A percentile compares a stretch with the other conserved stretches of the same genome.
phyloP scores from a whole-genome alignment of 495 filamentous ascomycete genomes.

The Aspergillus sclerotioniger region DNA sequence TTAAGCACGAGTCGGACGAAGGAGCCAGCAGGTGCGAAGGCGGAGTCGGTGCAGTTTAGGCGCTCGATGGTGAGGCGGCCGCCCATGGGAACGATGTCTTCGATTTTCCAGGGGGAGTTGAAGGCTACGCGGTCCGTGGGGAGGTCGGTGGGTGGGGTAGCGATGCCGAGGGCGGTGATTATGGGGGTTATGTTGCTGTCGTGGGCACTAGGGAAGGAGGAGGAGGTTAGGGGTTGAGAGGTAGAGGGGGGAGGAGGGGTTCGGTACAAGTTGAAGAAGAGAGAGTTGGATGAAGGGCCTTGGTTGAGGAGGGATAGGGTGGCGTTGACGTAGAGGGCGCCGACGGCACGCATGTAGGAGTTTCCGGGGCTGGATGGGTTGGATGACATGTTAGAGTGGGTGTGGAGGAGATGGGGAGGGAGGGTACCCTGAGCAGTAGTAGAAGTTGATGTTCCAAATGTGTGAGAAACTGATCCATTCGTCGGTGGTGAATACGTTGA shows the following conservation, averaged over 20 bases:
- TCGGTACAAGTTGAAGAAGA: constrained; percentile 54
- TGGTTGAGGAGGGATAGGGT: constrained; percentile 45
- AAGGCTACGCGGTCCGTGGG: constrained; percentile 39
- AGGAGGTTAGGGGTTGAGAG: neutral
- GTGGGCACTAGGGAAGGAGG: constrained; percentile 39
- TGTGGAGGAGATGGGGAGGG: neutral
- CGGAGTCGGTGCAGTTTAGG: constrained; percentile 41
- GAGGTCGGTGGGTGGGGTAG: constrained; percentile 38
- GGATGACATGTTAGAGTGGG: neutral
- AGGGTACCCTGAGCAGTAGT: constrained; percentile 48
- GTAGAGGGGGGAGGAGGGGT: neutral
- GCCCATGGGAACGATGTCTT: constrained; percentile 53
- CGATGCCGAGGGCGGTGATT: constrained; percentile 47
- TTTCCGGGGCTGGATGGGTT: constrained; percentile 41
- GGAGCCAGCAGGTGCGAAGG: constrained; percentile 20
- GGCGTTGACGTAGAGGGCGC: constrained; percentile 54
- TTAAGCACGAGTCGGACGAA: constrained; percentile 27
- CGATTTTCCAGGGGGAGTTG: constrained; percentile 43
- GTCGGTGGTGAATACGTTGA: constrained; percentile 49
- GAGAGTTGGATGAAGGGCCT: constrained; percentile 42
- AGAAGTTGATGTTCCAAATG: constrained; percentile 50
- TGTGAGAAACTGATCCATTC: constrained; percentile 55
- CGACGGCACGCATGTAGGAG: constrained; percentile 46
- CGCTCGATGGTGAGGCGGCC: constrained; percentile 48
- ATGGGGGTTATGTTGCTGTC: constrained; percentile 55